Evolutionary conservation across 2,329 filamentous ascomycete genomes (phyloP), one percentile per base, ranked within the genome.

Genomic region (Capronia americana): DNA sequence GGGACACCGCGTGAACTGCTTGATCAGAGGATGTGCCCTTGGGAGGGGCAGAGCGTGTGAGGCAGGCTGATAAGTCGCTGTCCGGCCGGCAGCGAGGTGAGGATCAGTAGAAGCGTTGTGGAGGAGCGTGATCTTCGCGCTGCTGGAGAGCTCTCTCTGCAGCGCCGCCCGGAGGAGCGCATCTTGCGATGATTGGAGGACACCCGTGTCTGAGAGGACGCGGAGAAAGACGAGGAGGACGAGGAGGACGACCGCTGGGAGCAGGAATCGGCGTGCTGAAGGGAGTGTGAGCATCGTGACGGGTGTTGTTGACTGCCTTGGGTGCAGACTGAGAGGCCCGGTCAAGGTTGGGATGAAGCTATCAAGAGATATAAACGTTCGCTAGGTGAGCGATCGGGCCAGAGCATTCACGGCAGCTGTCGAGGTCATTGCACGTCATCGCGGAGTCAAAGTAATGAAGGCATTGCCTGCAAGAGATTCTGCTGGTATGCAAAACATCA

Each of bases 261-360:
- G 61, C 53, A 74, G 66, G 26, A 73, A 68, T 32, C 73, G 73
- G 10, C 74, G 73, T 44, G 73, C 66, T n/a, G 73, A 72, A 17
- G 74, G 73, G 17, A 74, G 30, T 56, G 73, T 73, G 32, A 74
- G 67, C 74, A 76, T 75, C 26, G 17, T 44, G 17, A 5, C 38
- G 17, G 17, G 38, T n/a, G 38, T 17, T 44, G 17, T 6, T 41
- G 14, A 5, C 34, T 44, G 32, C 10, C 32, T 17, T 44, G 5
- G 7, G 17, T n/a, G 38, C 38, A n/a, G 17, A n/a, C 14, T 44
- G 38, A 44, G 17, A n/a, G 17, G 17, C 5, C 5, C 8, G 38
- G 38, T 20, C 17, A 44, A 44, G 2, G 17, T 44, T 44, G 17
- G 20, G 38, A 17, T n/a, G 14, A 44, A n/a, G 17, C 38, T 8